Evolutionary conservation across 2,329 filamentous ascomycete genomes (phyloP).

Genomic region (Penicillium decumbens): DNA sequence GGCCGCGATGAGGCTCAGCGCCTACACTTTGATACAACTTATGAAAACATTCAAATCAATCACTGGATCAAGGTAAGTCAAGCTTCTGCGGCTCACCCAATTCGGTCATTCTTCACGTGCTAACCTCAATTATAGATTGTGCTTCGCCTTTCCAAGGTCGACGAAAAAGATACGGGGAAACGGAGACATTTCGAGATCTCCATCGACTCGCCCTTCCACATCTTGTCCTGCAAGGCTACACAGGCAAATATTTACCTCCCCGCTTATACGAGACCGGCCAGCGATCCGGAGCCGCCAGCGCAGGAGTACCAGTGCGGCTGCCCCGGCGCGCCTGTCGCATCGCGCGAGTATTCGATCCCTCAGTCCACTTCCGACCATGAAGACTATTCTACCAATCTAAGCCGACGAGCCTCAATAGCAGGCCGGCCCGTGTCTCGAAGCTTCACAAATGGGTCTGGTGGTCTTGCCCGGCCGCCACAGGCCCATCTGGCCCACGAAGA

Average conservation of each 20-base stretch:
- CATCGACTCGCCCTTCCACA: constrained; percentile 91
- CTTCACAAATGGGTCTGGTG: constrained; percentile 39
- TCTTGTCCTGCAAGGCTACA: constrained; percentile 88
- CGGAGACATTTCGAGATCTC: constrained; percentile 91
- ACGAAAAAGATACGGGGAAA: constrained; percentile 70
- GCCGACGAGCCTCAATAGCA: constrained; percentile 17
- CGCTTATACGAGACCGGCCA: constrained; percentile 63
- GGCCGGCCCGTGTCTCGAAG: constrained; percentile 28
- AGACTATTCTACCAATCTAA: constrained; percentile 22
- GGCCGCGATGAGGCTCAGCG: constrained; percentile 62
- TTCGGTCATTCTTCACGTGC: neutral
- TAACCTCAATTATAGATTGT: constrained; percentile 61
- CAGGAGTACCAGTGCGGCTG: constrained; percentile 62
- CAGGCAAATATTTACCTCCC: constrained; percentile 83
- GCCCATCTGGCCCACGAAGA: constrained; percentile 49
- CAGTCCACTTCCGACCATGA: constrained; percentile 26
- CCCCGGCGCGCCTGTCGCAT: constrained; percentile 56
- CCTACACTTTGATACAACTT: constrained; percentile 86
- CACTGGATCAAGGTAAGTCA: constrained; percentile 86
- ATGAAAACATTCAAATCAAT: constrained; percentile 87
- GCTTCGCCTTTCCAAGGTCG: constrained; percentile 81
- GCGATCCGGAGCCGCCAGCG: constrained; percentile 48
- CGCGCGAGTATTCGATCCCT: constrained; percentile 21
- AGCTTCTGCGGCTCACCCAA: neutral
- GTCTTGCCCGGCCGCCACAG: constrained; percentile 45